Evolutionary conservation across 805 yeast genomes (phyloP), one percentile per base, ranked within the genome.

Genomic region (Candida orba): DNA sequence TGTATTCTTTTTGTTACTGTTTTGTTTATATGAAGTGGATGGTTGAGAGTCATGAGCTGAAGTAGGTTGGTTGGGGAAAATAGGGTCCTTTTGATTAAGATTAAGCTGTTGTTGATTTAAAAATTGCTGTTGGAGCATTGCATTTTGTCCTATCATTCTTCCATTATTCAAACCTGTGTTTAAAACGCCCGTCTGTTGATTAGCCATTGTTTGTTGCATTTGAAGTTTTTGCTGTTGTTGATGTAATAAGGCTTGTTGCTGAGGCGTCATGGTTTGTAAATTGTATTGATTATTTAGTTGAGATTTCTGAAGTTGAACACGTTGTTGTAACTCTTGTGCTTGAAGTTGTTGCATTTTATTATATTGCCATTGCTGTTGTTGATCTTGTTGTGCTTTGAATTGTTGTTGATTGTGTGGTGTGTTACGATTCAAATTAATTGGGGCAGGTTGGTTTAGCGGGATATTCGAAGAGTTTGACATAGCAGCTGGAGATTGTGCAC

Each of bases 361-460:
- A 34, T 40, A 45, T 20, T 51, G 57, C 54, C 49, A 49, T 35
- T 51, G 42, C 18, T 42, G 51, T 32, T 32, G 34, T 15, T 32
- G 34, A 4, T 31, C 32, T 9, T 39, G 38, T 24, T 42, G 42
- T 37, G 24, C 30, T 14, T 39, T 34, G 10, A 41, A 39, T 40
- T 35, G 43, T 29, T 42, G 51, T 39, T 36, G 46, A 14, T 34
- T 37, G n/a, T 38, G 36, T 8, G 29, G 36, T 40, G 24, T 41
- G 12, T 35, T 41, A 6, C 14, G 37, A 20, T 29, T 25, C 22
- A 37, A 41, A 10, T 20, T 38, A 4, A 12, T 56, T 24, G 42
- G 44, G 35, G 48, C 60, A 20, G 50, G 51, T 29, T 51, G 61
- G 27, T 54, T 59, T 43, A 54, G 60, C 35, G 22, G 34, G 24